These are phyloP conservation scores for Zygoascus biomembranicola DNA, from an alignment of 805 yeast species.

Conservation along the genomic window DNA sequence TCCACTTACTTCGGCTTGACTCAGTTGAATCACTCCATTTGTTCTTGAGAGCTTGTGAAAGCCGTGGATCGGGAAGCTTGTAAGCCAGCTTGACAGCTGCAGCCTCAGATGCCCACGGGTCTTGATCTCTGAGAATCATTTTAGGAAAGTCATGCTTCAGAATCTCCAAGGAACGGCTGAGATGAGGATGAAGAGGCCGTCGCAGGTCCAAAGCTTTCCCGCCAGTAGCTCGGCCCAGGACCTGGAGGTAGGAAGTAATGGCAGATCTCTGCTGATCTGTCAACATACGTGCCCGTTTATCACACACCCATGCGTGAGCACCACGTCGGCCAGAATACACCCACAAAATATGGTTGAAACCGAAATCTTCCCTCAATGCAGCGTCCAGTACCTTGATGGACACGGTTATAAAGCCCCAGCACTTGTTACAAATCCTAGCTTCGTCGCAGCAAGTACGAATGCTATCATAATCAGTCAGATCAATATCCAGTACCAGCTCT, in stretches of 20 bases:
- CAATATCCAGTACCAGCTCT: conserved; percentile 93
- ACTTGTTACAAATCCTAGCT: conserved; percentile 74
- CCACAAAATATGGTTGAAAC: conserved; percentile 81
- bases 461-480: conserved; percentile 93
- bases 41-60: conserved; percentile 38
- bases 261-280: conserved; percentile 70
- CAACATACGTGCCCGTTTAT: conserved; percentile 63
- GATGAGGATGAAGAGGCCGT: conserved; percentile 85
- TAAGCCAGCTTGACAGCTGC: conserved; percentile 50
- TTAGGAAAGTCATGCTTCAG: conserved; percentile 56
- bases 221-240: conserved; percentile 43
- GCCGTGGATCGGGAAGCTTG: conserved; percentile 50
- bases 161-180: conserved; percentile 60
- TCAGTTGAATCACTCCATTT: conserved; percentile 53
- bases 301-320: conserved; percentile 97
- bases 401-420: conserved; percentile 88
- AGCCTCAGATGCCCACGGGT: conserved; percentile 66
- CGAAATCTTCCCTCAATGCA: conserved; percentile 80
- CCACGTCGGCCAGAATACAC: conserved; percentile 98
- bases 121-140: conserved; percentile 69
- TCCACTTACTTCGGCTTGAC: conserved; percentile 66
- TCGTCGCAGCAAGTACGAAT: conserved; percentile 89
- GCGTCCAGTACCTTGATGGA: conserved; percentile 69
- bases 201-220: conserved; percentile 42
- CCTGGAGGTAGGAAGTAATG: conserved; percentile 76